phyloP scores from a whole-genome alignment of 2,329 filamentous ascomycete species.

The Calonectria naviculata region DNA sequence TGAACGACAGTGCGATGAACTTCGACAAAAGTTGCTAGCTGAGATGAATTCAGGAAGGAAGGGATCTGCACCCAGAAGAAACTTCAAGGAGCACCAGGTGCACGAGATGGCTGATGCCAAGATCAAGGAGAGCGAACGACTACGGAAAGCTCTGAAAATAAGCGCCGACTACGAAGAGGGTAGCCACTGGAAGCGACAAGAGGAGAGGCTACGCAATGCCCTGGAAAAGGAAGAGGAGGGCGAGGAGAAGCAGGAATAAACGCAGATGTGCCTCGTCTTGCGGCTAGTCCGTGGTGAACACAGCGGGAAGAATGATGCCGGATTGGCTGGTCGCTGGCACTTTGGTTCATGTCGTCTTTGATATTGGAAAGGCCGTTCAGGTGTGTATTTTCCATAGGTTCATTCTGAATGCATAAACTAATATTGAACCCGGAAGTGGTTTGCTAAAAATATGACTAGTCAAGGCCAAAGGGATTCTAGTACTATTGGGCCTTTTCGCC shows the following conservation, averaged over 20 bases:
- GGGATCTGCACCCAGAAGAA: conserved; percentile 52
- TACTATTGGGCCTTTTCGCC: no score
- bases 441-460: no score
- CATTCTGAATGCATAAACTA: no score
- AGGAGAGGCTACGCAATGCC: conserved; percentile 70
- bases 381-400: no score
- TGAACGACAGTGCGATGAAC: conserved; percentile 67
- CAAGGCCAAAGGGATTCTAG: no score
- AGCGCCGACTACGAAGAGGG: conserved; percentile 88
- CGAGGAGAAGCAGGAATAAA: conserved; percentile 31
- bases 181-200: conserved; percentile 85
- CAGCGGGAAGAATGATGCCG: no score
- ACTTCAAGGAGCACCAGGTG: conserved; percentile 91
- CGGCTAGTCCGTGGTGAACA: no score
- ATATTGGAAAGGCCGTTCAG: no score
- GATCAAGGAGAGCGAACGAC: conserved; percentile 91
- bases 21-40: conserved; percentile 53
- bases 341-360: no score
- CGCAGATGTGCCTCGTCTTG: background rate
- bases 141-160: conserved; percentile 89
- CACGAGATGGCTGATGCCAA: conserved; percentile 97
- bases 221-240: conserved; percentile 52
- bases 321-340: no score
- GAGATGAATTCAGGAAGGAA: conserved; percentile 50
- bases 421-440: no score